Percentiles rank a stretch among this genome's conserved stretches.
Evolutionary conservation across 805 yeast species (phyloP).

Genomic region (Sporopachydermia quercuum): DNA sequence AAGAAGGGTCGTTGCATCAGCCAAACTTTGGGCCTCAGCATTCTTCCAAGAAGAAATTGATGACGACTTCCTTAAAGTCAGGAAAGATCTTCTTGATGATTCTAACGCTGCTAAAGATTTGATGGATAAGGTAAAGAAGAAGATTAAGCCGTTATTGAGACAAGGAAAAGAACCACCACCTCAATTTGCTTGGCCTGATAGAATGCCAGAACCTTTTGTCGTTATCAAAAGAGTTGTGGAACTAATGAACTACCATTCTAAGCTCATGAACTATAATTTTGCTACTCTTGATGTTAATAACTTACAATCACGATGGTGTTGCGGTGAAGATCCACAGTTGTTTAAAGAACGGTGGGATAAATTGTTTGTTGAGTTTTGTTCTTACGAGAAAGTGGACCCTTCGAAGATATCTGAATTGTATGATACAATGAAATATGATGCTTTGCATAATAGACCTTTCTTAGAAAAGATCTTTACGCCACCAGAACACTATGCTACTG

Average conservation of each 20-base stretch:
- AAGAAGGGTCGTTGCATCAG: conserved; percentile 86
- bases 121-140: conserved; percentile 96
- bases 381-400: conserved; percentile 94
- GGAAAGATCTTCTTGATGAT: conserved; percentile 89
- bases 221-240: conserved; percentile 92
- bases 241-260: conserved; percentile 81
- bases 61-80: conserved; percentile 62
- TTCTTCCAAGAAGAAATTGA: conserved; percentile 57
- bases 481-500: conserved; percentile 23
- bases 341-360: conserved; percentile 97
- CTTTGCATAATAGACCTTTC: conserved; percentile 85
- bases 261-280: conserved; percentile 71
- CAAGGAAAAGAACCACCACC: conserved; percentile 96
- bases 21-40: conserved; percentile 73
- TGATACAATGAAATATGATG: conserved; percentile 98
- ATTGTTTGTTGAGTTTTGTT: conserved; percentile 76
- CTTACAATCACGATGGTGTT: conserved; percentile 84
- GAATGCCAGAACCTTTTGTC: conserved; percentile 92
- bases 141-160: conserved; percentile 82
- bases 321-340: conserved; percentile 83
- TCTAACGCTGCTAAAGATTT: conserved; percentile 95
- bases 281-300: conserved; percentile 44
- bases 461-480: conserved; percentile 72
- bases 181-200: conserved; percentile 97
- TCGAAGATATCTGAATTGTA: conserved; percentile 91